phyloP scores from a whole-genome alignment of 1,139 yeast species.

The Scheffersomyces stambukii region DNA sequence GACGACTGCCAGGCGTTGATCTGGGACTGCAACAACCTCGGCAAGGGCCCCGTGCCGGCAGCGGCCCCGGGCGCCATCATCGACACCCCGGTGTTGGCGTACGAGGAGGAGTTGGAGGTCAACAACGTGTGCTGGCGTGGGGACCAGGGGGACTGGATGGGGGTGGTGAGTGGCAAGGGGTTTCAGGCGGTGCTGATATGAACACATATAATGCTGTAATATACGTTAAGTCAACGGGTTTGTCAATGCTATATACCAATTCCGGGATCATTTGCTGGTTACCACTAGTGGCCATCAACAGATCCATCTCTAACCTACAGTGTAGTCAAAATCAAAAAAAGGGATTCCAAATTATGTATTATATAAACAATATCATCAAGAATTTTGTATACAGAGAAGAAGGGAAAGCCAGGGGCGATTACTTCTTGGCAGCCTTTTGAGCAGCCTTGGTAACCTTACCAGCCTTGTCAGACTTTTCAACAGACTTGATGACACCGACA shows the following conservation, averaged over 20 bases:
- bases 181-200: constrained; percentile 66
- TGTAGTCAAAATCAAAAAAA: too few species aligned
- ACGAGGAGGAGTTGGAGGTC: constrained; percentile 61
- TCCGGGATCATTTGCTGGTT: too few species aligned
- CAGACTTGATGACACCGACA: constrained; percentile 99
- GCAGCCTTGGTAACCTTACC: constrained; percentile 99
- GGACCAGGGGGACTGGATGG: constrained; percentile 70
- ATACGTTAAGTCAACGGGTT: too few species aligned
- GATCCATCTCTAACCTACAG: too few species aligned
- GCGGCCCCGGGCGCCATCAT: constrained; percentile 14
- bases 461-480: constrained; percentile 89
- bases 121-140: constrained; percentile 76
- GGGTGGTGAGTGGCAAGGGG: constrained; percentile 74
- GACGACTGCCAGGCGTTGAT: constrained; percentile 89
- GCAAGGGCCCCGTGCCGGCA: constrained; percentile 6
- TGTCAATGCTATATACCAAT: too few species aligned
- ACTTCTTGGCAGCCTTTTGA: constrained; percentile 96
- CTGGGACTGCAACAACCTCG: constrained; percentile 63
- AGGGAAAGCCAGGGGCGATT: too few species aligned
- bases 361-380: too few species aligned
- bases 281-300: too few species aligned
- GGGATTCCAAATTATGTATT: too few species aligned
- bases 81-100: constrained; percentile 50
- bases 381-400: too few species aligned
- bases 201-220: too few species aligned